Conservation (phyloP, 768 basidiomycete species). For the Scleroderma citrinum region DNA sequence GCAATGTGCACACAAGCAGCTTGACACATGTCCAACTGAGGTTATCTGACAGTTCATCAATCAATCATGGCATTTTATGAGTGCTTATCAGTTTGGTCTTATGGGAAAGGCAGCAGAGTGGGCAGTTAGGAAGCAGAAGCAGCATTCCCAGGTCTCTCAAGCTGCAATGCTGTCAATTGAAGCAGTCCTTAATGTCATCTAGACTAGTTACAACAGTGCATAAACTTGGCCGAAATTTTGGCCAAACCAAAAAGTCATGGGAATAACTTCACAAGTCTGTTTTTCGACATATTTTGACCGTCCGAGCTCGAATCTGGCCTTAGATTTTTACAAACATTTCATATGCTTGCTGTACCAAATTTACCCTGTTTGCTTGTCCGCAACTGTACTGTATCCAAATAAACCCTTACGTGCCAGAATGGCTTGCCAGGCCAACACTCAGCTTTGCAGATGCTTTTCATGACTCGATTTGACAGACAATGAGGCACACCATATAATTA, state of each 20-base stretch:
- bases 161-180: conserved; percentile 30
- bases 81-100: conserved; percentile 31
- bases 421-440: conserved; percentile 2
- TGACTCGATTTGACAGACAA: too few relatives aligned
- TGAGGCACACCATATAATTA: not conserved
- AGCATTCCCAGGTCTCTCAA: conserved; percentile 26
- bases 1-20: conserved; percentile 13
- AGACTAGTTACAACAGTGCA: not conserved
- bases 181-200: conserved; percentile 17
- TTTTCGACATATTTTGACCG: not conserved
- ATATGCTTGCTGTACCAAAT: not conserved
- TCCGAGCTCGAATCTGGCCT: not conserved
- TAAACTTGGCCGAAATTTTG: not conserved
- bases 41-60: conserved; percentile 35
- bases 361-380: not conserved
- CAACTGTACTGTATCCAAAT: not conserved
- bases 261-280: not conserved
- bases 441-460: too few relatives aligned
- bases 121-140: conserved; percentile 32
- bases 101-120: conserved; percentile 33
- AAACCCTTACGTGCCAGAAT: too few relatives aligned
- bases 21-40: conserved; percentile 32
- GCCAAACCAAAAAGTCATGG: not conserved
- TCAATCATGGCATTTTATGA: conserved; percentile 30
- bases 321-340: not conserved